Evolutionary conservation across 345 rosid genomes (phyloP), one percentile per base, ranked within the genome.

Genomic region (Anacardium occidentale): DNA sequence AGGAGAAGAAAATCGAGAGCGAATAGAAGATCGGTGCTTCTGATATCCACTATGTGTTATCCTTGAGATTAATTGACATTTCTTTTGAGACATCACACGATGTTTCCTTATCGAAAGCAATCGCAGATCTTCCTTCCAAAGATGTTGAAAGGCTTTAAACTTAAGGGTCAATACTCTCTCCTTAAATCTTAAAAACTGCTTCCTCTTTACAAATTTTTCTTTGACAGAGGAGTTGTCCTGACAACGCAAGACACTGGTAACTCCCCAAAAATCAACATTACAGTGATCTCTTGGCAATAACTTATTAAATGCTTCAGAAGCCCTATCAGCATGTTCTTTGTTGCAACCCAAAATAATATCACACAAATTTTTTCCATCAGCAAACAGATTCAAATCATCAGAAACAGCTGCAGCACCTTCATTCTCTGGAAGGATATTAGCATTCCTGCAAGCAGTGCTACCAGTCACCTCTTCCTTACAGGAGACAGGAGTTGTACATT

Each of bases 121-220:
- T 18, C 74, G 84, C 85, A 86, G 24, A 78, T 96, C 99, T 79
- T 91, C 97, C 86, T 86, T 93, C 99, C 99, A 96, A 21, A 83
- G 72, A 70, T 84, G 88, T 73, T 83, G 86, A 79, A 88, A 84
- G 26, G 87, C 92, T 83, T 85, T 96, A 76, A 86, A 92, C 83
- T 96, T 90, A 45, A 93, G 90, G 24, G 85, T 78, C 52, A 90
- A 74, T 67, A 85, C 87, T 81, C 88, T 91, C 89, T 96, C 98
- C 84, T 91, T 87, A 62, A 87, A 86, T 81, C 80, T 88, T 58
- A 82, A 54, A 62, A 80, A 76, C 64, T 50, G 81, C 79, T 81
- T 80, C 81, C 81, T 87, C 69, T 22, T 74, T 5, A 74, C 78
- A 80, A 93, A 65, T 59, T 80, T 87, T 69, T 85, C 85, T 77